Base-by-base conservation (phyloP, 208 protist genomes). In the Kentomonas sorsogonicus region DNA sequence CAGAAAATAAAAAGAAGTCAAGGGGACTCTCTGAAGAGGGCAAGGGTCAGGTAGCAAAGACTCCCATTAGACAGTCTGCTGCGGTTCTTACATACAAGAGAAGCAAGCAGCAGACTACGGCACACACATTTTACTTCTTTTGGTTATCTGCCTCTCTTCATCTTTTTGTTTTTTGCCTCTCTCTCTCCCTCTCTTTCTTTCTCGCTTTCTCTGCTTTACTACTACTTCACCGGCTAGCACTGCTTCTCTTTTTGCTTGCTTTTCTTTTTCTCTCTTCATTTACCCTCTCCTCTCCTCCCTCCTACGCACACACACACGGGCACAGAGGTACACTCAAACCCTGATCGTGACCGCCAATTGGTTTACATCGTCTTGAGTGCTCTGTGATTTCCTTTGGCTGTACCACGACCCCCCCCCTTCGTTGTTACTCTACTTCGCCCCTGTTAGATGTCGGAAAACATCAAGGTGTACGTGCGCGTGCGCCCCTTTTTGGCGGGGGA, bases 401-500 rank as follows among this genome's bases (percentile, higher is more conserved):
- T n/a, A n/a, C n/a, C n/a, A n/a, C n/a, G n/a, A n/a, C n/a, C n/a
- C n/a, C n/a, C n/a, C n/a, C n/a, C n/a, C n/a, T n/a, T n/a, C n/a
- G n/a, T n/a, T n/a, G n/a, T n/a, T n/a, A n/a, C n/a, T n/a, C n/a
- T n/a, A 39, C 10, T 9, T 5, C 4, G 39, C 4, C 5, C 6
- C 16, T 7, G 15, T 3, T 15, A 11, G 9, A 88, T 83, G 77
- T 27, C 76, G 43, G 79, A 91, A 57, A 80, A 74, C 55, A 79
- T 96, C 31, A 74, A 67, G 10, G 95, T 97, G 0, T 78, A 74
- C 16, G 75, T 97, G 9, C 78, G 93, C 23, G 87, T 97, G 18
- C 77, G 93, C 16, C 93, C 93, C 7, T 83, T 97, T 34, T 65
- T 95, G 22, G 58, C 62, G 9, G 74, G 82, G 52, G 95, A 98